Evolutionary conservation across 352 stramenopile genomes (phyloP), one percentile per base, ranked within the genome.

Genomic region (Phytopythium delawarense): DNA sequence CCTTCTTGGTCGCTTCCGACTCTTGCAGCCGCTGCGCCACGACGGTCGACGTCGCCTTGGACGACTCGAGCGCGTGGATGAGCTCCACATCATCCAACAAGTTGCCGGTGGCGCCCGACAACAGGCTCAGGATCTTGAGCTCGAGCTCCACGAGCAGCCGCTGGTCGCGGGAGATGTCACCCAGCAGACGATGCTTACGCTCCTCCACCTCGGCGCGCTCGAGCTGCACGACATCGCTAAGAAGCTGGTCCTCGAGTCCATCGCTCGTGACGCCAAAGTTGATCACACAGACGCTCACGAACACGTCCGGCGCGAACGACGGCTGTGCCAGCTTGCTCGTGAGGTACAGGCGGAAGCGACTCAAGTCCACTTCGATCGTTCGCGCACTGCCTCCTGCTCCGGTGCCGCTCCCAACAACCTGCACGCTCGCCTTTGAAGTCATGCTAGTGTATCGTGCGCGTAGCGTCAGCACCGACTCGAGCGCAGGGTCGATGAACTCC

Each of bases 251-350:
- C 37, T 96, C 85, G 15, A 98, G 72, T 2, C 92, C 92, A 4
- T 92, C 81, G n/a, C 79, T 78, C 1, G 91, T 98, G 28, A 98
- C 92, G 0, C 85, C 96, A 59, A 98, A 98, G 63, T 98, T 98
- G 57, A 98, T 96, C 6, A 98, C 75, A 51, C 91, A 97, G 32
- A 97, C 88, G 56, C 91, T 92, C 57, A 98, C 96, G 61, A 90
- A 98, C 9, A 98, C 78, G 42, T 98, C 92, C 7, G 92, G 91
- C 0, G 86, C 64, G 60, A 98, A 98, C 45, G 88, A 78, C 12
- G 92, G 92, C 55, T 98, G 98, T 0, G 87, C 76, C n/a, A 97
- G 66, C 53, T 97, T 98, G 0, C 91, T 97, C 1, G 90, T 96
- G 53, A 98, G 69, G 63, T 97, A 98, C 65, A 98, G 65, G 1